Percentiles rank a stretch among this genome's conserved stretches.
Conservation (phyloP, 257 asterid species). For the Salvia splendens region DNA sequence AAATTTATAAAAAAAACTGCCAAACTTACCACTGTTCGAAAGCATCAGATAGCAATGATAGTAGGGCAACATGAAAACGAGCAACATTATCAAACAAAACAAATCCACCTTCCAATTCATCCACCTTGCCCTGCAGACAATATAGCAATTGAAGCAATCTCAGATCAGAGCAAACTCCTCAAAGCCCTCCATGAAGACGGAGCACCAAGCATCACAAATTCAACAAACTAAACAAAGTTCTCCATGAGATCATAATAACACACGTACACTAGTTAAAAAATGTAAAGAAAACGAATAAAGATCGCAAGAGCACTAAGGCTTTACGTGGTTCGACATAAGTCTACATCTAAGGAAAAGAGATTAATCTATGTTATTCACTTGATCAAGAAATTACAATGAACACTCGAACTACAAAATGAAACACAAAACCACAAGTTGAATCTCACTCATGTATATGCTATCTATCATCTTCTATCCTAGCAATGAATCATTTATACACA, state of each 20-base stretch:
- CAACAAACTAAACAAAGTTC: constrained; percentile 13
- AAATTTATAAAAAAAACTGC: constrained; percentile 12
- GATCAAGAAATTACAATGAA: too few species aligned
- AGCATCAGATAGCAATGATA: constrained; percentile 96
- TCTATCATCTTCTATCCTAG: too few species aligned
- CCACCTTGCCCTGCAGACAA: constrained; percentile 89
- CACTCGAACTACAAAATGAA: too few species aligned
- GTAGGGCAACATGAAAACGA: constrained; percentile 95
- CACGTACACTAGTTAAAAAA: background rate
- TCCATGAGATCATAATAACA: constrained; percentile 9
- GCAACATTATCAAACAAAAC: constrained; percentile 81
- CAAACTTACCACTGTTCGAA: constrained; percentile 67
- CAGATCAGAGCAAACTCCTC: constrained; percentile 28
- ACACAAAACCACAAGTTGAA: too few species aligned
- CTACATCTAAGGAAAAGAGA: too few species aligned
- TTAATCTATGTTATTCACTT: too few species aligned
- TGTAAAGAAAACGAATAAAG: too few species aligned
- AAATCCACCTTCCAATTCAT: constrained; percentile 97
- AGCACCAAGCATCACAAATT: background rate
- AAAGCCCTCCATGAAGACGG: constrained; percentile 1
- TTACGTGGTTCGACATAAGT: too few species aligned
- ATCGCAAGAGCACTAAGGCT: too few species aligned
- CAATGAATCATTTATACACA: too few species aligned
- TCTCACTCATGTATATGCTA: too few species aligned
- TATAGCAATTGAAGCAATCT: background rate